These are phyloP conservation scores for Pestalotiopsis fici DNA, from an alignment of 2,329 filamentous ascomycete species.

Conservation along the genomic window DNA sequence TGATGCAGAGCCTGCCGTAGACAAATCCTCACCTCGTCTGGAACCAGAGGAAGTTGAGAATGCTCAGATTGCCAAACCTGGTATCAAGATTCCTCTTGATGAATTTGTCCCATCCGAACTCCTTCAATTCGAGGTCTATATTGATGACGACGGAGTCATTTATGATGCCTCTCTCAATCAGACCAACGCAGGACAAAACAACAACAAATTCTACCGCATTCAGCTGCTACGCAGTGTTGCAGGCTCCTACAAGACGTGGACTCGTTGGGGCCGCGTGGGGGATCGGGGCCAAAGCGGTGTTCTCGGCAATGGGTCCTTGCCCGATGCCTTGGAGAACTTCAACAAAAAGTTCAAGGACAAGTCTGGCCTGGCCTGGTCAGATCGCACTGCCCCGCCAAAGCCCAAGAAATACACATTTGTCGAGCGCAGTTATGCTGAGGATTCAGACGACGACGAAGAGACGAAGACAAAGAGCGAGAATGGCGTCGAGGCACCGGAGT, in stretches of 20 bases:
- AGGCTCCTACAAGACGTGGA: slow-evolving; percentile 63
- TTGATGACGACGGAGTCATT: slow-evolving; percentile 66
- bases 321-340: slow-evolving; percentile 50
- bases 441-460: slow-evolving; percentile 42
- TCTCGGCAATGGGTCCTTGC: slow-evolving; percentile 42
- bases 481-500: slow-evolving; percentile 22
- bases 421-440: slow-evolving; percentile 74
- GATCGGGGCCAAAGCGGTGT: slow-evolving; percentile 52
- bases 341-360: slow-evolving; percentile 65
- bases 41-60: slow-evolving; percentile 7
- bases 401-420: slow-evolving; percentile 77
- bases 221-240: slow-evolving; percentile 52
- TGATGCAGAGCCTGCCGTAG: background rate
- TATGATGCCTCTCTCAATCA: slow-evolving; percentile 82
- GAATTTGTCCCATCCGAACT: slow-evolving; percentile 17
- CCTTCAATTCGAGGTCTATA: slow-evolving; percentile 55
- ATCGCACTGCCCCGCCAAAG: slow-evolving; percentile 57
- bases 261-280: slow-evolving; percentile 78
- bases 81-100: slow-evolving; percentile 12
- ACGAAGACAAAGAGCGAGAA: slow-evolving; percentile 23
- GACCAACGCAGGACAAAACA: slow-evolving; percentile 70
- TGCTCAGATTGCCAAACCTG: slow-evolving; percentile 13
- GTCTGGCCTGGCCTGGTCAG: slow-evolving; percentile 56
- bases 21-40: background rate
- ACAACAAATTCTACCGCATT: slow-evolving; percentile 82